Base-by-base conservation (phyloP, 805 yeast genomes). In the Ogataea trehalophila region DNA sequence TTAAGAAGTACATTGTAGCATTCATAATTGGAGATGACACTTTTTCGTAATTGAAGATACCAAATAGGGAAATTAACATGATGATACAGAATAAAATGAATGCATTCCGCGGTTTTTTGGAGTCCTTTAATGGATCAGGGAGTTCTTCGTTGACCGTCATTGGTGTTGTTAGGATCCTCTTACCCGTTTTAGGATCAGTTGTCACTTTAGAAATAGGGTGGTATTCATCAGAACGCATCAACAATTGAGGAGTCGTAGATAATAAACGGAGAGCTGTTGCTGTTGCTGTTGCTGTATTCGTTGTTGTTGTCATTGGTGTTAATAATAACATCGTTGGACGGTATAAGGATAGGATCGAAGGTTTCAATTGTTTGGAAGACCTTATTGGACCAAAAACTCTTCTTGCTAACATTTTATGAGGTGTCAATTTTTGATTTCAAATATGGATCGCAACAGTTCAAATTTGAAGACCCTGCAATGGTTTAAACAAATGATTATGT, bases 11-110 rank as follows among this genome's bases (percentile, higher is more conserved):
- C 64, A 94, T 71, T 4, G 96, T 85, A 6, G 96, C 91, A 37
- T 85, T 79, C 57, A 92, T 85, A 49, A 92, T 78, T 1, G 98
- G 97, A 14, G 96, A 87, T 40, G 86, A 81, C 17, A 90, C 82
- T 64, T 90, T 91, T 65, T 94, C 99, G 68, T 92, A 91, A 72
- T 94, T 91, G 77, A 92, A 84, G 58, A 92, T 87, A 31, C 87
- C 76, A 31, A 76, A 71, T 42, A 85, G 67, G 1, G 84, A 68
- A 4, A 73, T 67, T 22, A 76, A 75, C 77, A 85, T 80, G 44
- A 76, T 67, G 14, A 71, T 64, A 41, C 76, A 66, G 60, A 85
- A 86, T 2, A 68, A 66, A 6, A 73, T 65, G 62, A 90, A 83
- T 47, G 80, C 79, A 20, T 70, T 58, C 46, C 81, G 68, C 51